These are phyloP conservation scores for Aspergillus brunneoviolaceus DNA, from an alignment of 2,329 filamentous ascomycete genomes.

Conservation along the genomic window DNA sequence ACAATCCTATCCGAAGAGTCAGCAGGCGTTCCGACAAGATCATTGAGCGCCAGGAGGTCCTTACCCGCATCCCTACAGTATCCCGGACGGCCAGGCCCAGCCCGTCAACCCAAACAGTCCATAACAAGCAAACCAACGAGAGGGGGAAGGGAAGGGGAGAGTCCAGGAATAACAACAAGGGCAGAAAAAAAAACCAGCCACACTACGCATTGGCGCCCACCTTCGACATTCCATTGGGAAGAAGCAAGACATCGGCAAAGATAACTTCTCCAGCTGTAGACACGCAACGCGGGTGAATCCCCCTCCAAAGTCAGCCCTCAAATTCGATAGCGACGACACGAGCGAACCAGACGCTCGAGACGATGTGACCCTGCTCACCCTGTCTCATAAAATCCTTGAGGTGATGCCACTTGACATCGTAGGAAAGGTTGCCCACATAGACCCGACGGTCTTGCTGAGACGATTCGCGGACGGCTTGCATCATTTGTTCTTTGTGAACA, in stretches of 20 bases:
- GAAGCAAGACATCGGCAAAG: conserved; percentile 98
- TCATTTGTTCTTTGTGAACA: conserved; percentile 88
- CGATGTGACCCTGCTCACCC: conserved; percentile 62
- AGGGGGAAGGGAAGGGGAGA: conserved; percentile 45
- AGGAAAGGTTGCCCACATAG: conserved; percentile 98
- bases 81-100: conserved; percentile 82
- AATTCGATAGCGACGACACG: conserved; percentile 20
- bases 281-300: conserved; percentile 22
- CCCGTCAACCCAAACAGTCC: conserved; percentile 98
- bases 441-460: conserved; percentile 98
- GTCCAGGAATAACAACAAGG: conserved; percentile 58
- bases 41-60: conserved; percentile 33
- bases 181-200: conserved; percentile 69
- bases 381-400: conserved; percentile 99
- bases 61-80: conserved; percentile 99
- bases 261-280: conserved; percentile 91
- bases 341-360: conserved; percentile 22
- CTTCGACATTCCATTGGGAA: conserved; percentile 99
- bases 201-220: conserved; percentile 92
- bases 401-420: conserved; percentile 99
- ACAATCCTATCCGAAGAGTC: conserved; percentile 71
- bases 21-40: conserved; percentile 6
- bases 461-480: conserved; percentile 87
- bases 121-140: conserved; percentile 61
- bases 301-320: conserved; percentile 32